These are phyloP conservation scores for Colletotrichum higginsianum DNA, from an alignment of 2,329 filamentous ascomycete genomes.

Conservation along the genomic window DNA sequence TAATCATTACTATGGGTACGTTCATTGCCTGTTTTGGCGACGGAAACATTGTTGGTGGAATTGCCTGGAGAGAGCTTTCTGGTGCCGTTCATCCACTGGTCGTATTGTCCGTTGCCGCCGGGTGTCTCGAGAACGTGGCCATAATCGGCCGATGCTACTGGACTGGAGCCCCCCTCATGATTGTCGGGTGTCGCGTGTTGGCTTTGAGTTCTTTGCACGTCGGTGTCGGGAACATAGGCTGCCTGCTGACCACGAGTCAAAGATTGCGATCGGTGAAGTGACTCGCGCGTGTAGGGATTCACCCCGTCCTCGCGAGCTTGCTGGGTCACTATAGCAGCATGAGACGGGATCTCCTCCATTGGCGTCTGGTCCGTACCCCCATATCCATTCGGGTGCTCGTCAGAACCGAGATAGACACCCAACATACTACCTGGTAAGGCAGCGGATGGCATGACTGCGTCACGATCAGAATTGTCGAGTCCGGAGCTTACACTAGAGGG, in stretches of 20 bases:
- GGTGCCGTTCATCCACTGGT: conserved; percentile 36
- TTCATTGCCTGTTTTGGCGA: neutral
- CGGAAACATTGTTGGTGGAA: neutral
- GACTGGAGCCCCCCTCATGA: neutral
- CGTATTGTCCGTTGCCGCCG: conserved; percentile 40
- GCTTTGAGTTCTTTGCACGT: conserved; percentile 29
- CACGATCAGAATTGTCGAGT: conserved; percentile 63
- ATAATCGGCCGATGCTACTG: neutral
- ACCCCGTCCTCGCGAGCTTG: conserved; percentile 69
- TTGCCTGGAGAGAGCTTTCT: neutral
- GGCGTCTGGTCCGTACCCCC: conserved; percentile 61
- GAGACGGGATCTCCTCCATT: conserved; percentile 65
- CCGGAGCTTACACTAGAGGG: conserved; percentile 87
- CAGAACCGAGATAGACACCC: neutral
- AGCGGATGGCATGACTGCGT: conserved; percentile 72
- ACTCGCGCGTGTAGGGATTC: conserved; percentile 70
- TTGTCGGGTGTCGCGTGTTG: conserved; percentile 2
- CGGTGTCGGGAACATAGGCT: conserved; percentile 10
- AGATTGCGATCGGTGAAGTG: conserved; percentile 48
- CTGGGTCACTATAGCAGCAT: conserved; percentile 65
- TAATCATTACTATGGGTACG: neutral
- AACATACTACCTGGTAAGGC: conserved; percentile 58
- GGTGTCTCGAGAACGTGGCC: conserved; percentile 31
- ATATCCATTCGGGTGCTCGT: conserved; percentile 53
- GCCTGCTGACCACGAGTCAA: conserved; percentile 11